Base-by-base conservation (phyloP, 1,139 yeast genomes). In the Taphrina pruni region DNA sequence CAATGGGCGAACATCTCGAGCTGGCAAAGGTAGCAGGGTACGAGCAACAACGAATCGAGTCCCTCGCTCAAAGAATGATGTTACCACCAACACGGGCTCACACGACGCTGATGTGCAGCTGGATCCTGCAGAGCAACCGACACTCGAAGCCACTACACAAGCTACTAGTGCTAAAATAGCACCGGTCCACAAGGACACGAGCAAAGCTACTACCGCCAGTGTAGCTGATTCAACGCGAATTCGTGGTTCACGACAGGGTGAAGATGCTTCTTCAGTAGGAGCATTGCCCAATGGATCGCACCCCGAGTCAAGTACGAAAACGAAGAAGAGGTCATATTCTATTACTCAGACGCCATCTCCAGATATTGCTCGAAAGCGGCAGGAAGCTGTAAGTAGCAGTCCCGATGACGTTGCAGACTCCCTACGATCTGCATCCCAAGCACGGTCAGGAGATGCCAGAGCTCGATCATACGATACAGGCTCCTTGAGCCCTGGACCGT, bases 1-100 rank as follows among this genome's bases (percentile, higher is more conserved):
- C 2, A 48, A 45, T 14, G 68, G 61, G 11, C 20, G 48, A 17
- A 64, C 58, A n/a, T 41, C 48, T 21, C 57, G 54, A 20, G 69
- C 65, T 36, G 61, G 55, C 6, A 32, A 20, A 26, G 58, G 65
- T 6, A 54, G 51, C 35, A 52, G 60, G 36, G 66, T 36, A 39
- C 39, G 60, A 43, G 52, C 26, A 8, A 5, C 57, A 38, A 36
- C 54, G n/a, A 20, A 50, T 6, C 54, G 54, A 26, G 11, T 7
- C 36, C 41, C 66, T 26, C 26, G 60, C 38, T 2, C 60, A 11
- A 38, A 21, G 60, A 9, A 48, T 3, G n/a, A 45, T 17, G n/a
- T 17, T 2, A n/a, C 48, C 12, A n/a, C 8, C 12, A 20, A 45
- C 6, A 39, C 43, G 6, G 14, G 14, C 11, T 9, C 43, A 39